Evolutionary conservation across 176 grass and related monocot genomes (phyloP), one percentile per base, ranked within the genome.

Genomic region (Paspalum vaginatum): DNA sequence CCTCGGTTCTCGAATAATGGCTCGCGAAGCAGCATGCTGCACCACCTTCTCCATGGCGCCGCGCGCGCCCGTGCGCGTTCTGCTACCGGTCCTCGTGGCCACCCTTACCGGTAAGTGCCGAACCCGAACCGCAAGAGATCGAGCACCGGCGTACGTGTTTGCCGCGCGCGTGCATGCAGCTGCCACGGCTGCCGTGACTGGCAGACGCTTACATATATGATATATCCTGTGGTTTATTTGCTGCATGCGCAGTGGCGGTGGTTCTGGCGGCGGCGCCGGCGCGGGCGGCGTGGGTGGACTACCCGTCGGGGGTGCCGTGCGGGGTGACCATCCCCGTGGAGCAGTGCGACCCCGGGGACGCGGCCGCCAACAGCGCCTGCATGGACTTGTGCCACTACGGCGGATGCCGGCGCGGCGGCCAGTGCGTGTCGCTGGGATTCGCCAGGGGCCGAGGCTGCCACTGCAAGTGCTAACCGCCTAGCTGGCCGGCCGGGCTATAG

Each of bases 341-440:
- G 46, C 80, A 77, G 87, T 93, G 91, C 73, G 91, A 90, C 66
- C 91, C 91, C 1, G 43, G 59, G 16, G 81, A 93, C 66, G 61
- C 81, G 21, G 72, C 74, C 46, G 85, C 84, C 40, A 93, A 89
- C 87, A 90, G 78, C 39, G 91, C 91, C 0, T 93, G 91, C 87
- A 77, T 68, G 77, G 91, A 93, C 82, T 51, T 93, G 81, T 93
- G 91, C 84, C 91, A 93, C 87, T 93, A 93, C 77, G 91, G 84
- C 52, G 87, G 91, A 10, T 89, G 84, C 78, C 53, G 77, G 4
- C 88, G 82, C 51, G 91, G 91, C 45, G 87, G 91, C 2, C 77
- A 16, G 65, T 93, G 91, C 91, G 84, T 85, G 40, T 78, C 74
- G 4, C 77, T 77, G 18, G 87, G 47, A 6, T 41, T 81, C 25